phyloP scores from a whole-genome alignment of 192 early-diverging fungal species.

The Mortierella alpina region DNA sequence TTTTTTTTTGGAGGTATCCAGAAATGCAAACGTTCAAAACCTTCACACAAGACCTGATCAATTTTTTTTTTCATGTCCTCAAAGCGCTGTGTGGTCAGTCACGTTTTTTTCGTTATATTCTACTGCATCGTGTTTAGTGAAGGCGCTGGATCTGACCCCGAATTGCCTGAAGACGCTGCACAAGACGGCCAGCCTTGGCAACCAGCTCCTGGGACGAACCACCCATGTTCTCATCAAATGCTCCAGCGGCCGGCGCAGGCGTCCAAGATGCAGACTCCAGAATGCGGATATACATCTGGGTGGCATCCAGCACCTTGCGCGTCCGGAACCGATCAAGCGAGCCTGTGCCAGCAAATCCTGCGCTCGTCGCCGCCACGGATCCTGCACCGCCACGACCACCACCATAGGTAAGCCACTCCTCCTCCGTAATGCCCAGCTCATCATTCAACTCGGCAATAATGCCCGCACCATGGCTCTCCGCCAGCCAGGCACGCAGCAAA shows the following conservation, averaged over 20 bases:
- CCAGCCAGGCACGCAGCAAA: conserved; percentile 42
- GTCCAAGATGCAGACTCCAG: conserved; percentile 50
- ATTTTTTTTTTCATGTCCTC: not conserved
- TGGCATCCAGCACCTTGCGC: conserved; percentile 31
- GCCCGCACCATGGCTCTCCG: conserved; percentile 26
- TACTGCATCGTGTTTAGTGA: not conserved
- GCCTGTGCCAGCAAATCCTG: conserved; percentile 23
- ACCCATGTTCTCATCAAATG: conserved; percentile 45
- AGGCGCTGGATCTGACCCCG: conserved; percentile 17
- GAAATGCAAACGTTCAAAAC: no score
- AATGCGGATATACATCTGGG: conserved; percentile 38
- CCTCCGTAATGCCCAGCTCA: conserved; percentile 26
- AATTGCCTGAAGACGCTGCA: conserved; percentile 39
- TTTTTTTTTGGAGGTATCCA: not conserved
- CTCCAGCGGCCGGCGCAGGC: conserved; percentile 22
- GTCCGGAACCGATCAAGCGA: conserved; percentile 40
- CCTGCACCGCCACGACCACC: conserved; percentile 6
- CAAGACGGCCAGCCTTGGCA: conserved; percentile 25
- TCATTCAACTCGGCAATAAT: conserved; percentile 39
- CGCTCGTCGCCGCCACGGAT: not conserved
- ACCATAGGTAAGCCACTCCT: conserved; percentile 19
- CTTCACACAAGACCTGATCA: no score
- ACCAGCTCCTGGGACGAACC: conserved; percentile 18
- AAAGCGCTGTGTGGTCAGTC: not conserved
- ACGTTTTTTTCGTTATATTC: not conserved